Base-by-base conservation (phyloP, 2,329 filamentous ascomycete species). In the Fusarium devonianum region DNA sequence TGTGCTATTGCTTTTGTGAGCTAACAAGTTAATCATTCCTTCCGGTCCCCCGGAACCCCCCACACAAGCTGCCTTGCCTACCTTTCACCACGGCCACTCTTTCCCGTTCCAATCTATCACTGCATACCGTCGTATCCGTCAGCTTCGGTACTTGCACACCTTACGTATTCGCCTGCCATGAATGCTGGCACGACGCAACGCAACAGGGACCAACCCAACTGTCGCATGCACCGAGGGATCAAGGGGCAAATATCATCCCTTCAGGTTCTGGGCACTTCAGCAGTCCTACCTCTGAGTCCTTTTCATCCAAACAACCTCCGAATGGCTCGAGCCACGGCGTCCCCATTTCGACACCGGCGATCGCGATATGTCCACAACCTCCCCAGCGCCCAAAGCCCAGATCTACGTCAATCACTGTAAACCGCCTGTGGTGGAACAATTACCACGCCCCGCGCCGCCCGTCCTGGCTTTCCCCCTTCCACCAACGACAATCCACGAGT, bases 361-460 rank as follows among this genome's bases (percentile, higher is more conserved):
- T 43, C 38, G 21, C 14, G 45, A 49, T 49, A 28, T 29, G 21
- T 28, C 23, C 25, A 26, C 23, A 18, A 9, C 13, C n/a, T 13
- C 25, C 34, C 32, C 23, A 35, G 19, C 16, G 30, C 40, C 35
- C 37, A 44, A 47, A 41, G n/a, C n/a, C n/a, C n/a, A n/a, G n/a
- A n/a, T n/a, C n/a, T n/a, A n/a, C n/a, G n/a, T n/a, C n/a, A n/a
- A n/a, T n/a, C n/a, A n/a, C n/a, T 22, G 23, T 40, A 44, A 44
- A 37, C 44, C 45, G 38, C 52, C 58, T 65, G 63, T 67, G 65
- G 65, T 67, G 65, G 65, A 67, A 67, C 61, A 67, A 67, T 65
- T 62, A 43, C 55, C 30, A 42, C 51, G 42, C 44, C 54, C 55
- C 47, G 38, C 37, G 57, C 58, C 58, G 47, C 46, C 51, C 49